Evolutionary conservation across 1,284 basidiomycete genomes (phyloP).

Genomic region (Cryptococcus maquisensis): DNA sequence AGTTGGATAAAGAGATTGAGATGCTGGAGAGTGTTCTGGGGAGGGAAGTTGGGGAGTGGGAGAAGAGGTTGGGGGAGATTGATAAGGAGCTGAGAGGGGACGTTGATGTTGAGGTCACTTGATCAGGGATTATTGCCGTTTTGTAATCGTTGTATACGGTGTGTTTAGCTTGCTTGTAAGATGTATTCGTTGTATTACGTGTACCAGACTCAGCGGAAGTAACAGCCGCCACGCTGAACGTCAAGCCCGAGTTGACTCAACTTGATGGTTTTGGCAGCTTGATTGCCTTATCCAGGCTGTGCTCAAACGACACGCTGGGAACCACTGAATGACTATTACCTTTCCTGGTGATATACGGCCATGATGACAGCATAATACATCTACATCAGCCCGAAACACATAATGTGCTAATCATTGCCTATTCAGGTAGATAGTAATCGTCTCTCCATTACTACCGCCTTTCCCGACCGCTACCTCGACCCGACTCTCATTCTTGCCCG

Average conservation of each 20-base stretch:
- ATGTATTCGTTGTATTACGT: neutral
- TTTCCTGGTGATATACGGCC: neutral
- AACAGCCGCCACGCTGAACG: no score
- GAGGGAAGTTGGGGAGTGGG: slow-evolving; percentile 62
- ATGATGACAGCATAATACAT: neutral
- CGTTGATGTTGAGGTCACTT: neutral
- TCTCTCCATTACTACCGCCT: slow-evolving; percentile 20
- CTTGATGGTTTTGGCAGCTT: no score
- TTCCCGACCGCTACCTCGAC: slow-evolving; percentile 25
- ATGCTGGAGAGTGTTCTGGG: slow-evolving; percentile 39
- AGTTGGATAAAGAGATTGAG: slow-evolving; percentile 51
- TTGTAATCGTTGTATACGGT: no score
- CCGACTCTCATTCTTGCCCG: slow-evolving; percentile 27
- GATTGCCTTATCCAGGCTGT: no score
- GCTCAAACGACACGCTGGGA: no score
- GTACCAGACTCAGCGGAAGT: neutral
- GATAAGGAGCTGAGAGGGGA: slow-evolving; percentile 47
- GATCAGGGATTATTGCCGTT: no score
- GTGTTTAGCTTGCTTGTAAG: neutral
- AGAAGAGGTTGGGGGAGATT: slow-evolving; percentile 64
- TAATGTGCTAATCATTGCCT: slow-evolving; percentile 25
- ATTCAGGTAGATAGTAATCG: slow-evolving; percentile 36
- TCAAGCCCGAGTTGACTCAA: no score
- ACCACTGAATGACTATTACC: no score
- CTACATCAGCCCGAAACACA: no score